These are phyloP conservation scores for Zygosaccharomyces sapae DNA, from an alignment of 1,139 yeast genomes.

Conservation along the genomic window DNA sequence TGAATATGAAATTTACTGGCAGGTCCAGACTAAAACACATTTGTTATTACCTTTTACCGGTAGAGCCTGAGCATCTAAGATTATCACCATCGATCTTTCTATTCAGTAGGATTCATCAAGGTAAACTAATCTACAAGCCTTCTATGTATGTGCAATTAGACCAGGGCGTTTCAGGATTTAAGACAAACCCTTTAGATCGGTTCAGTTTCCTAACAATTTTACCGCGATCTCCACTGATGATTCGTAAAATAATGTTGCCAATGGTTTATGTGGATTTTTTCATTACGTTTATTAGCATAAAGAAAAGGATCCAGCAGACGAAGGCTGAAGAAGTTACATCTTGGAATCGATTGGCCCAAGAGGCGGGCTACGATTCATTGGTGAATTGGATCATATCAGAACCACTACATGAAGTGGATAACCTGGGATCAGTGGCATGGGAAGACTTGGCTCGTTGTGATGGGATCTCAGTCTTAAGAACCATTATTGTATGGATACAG, in stretches of 20 bases:
- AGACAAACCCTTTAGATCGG: conserved; percentile 30
- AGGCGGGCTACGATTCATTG: conserved; percentile 17
- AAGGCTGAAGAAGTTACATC: conserved; percentile 14
- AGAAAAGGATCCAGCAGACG: conserved; percentile 13
- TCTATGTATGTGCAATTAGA: conserved; percentile 24
- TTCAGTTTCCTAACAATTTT: conserved; percentile 26
- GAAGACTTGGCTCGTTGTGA: conserved; percentile 17
- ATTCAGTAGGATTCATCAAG: conserved; percentile 12
- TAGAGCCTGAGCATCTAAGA: conserved; percentile 15
- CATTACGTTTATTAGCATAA: conserved; percentile 17
- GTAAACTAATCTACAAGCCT: conserved; percentile 18
- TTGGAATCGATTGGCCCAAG: conserved; percentile 18
- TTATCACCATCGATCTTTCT: conserved; percentile 12
- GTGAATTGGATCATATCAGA: conserved; percentile 17
- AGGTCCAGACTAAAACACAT: conserved; percentile 21
- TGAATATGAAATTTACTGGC: conserved; percentile 19
- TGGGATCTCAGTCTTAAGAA: conserved; percentile 21
- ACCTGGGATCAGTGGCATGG: conserved; percentile 15
- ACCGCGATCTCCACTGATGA: conserved; percentile 23
- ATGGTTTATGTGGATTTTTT: conserved; percentile 23
- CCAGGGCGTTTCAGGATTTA: conserved; percentile 23
- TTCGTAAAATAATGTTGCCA: conserved; percentile 27
- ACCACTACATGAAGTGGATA: conserved; percentile 16
- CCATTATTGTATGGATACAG: conserved; percentile 30
- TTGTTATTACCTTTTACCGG: conserved; percentile 28